Base-by-base conservation (phyloP, 176 grass and related monocot species). In the Typha latifolia region DNA sequence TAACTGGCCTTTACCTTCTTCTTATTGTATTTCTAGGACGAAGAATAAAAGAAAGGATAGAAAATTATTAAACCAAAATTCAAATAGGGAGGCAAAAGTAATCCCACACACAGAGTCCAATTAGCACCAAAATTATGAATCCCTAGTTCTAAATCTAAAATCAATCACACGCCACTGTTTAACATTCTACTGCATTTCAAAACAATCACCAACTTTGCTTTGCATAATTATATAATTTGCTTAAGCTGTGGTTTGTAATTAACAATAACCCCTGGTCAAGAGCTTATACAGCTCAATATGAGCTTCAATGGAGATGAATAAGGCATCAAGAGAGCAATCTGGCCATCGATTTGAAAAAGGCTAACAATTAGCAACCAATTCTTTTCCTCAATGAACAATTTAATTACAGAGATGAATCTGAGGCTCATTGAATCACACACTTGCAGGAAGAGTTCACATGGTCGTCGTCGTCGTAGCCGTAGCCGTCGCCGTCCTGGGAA, bases 351-450 rank as follows among this genome's bases (percentile, higher is more conserved):
- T 51, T 13, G 51, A n/a, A n/a, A 5, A 3, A 15, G 4, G 9
- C n/a, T 53, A n/a, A 0, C 5, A 14, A 56, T 56, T 13, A 19
- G 20, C 19, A 16, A 13, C n/a, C 51, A 20, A 12, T 57, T 57
- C 14, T 6, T 43, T 59, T 59, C 6, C 53, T 16, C 53, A 11
- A 21, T 3, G 16, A 21, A 12, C 14, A 21, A 59, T 19, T 59
- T 22, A 21, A 19, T 21, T 43, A 43, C 37, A 12, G 16, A 22
- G 6, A 21, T 32, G 50, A 37, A 32, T 82, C 64, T 67, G 51
- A 74, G 67, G 73, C 51, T 87, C 76, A 87, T 76, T 87, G 84
- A 66, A 87, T 87, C 32, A 79, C 57, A 9, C 80, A 82, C 11
- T 68, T 63, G 59, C 76, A 72, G 34, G 53, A 47, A 3, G 80